Base-by-base conservation (phyloP, 768 basidiomycete genomes). In the Gelatoporia subvermispora region DNA sequence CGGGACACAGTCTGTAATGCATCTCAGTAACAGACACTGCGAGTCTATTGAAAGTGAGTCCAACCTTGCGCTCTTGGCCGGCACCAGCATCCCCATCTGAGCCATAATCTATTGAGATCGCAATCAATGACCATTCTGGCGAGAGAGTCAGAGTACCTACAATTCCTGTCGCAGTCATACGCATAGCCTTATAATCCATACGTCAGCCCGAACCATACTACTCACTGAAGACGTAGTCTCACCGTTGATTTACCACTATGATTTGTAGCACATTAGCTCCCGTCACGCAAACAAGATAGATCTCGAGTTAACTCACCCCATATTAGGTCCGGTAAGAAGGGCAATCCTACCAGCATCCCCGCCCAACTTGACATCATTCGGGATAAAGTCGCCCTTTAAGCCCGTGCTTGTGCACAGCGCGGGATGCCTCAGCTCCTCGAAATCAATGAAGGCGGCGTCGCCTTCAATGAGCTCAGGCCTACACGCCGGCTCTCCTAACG, bases 151-250 rank as follows among this genome's bases (percentile, higher is more conserved):
- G 37, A 37, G 50, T 45, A 59, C 84, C 47, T 65, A 89, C 86
- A 50, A 98, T 83, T 17, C 91, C 95, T 1, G 88, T 81, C 17
- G 94, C 93, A 13, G 95, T 95, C 94, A 96, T 97, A 39, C 96
- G 82, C 83, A 96, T 91, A 3, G 82, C 78, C 77, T 88, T 31
- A 31, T 31, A 61, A 45, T 16, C 22, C 34, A 17, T 9, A 25
- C 28, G 31, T 58, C 44, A 42, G 38, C 51, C 37, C 39, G 21
- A 48, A 41, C 25, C 11, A 40, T 3, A 17, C 21, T 3, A 35
- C 11, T 4, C n/a, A 18, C 23, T 31, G 11, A 21, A 22, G 21
- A n/a, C 16, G 2, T 21, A 35, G 11, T n/a, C 70, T 59, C 60
- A 83, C 81, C 38, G 88, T 91, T 25, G 85, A 87, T 65, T 90